These are phyloP conservation scores for Aureobasidium sp. DNA, from an alignment of 2,329 filamentous ascomycete species.

Conservation along the genomic window DNA sequence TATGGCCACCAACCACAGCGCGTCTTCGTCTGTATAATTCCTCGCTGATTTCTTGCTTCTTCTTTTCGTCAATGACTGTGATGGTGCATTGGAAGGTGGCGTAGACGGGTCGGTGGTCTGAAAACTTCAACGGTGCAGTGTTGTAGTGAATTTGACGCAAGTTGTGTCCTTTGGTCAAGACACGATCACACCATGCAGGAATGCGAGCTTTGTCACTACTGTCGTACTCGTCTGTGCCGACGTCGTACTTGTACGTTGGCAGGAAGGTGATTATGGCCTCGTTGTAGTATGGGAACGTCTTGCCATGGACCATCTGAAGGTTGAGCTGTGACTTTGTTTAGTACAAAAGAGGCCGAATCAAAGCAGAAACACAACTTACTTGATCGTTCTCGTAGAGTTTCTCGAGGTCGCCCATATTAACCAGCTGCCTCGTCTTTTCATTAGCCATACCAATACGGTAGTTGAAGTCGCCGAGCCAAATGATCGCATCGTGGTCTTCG, in stretches of 20 bases:
- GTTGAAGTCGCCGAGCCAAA: slow-evolving; percentile 98
- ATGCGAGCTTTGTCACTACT: slow-evolving; percentile 92
- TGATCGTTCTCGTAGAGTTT: slow-evolving; percentile 87
- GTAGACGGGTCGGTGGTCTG: slow-evolving; percentile 93
- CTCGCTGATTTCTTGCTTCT: slow-evolving; percentile 62
- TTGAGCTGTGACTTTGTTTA: slow-evolving; percentile 53
- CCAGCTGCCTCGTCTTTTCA: slow-evolving; percentile 66
- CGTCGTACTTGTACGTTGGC: slow-evolving; percentile 92
- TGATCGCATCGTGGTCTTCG: slow-evolving; percentile 80
- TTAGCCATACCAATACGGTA: slow-evolving; percentile 84
- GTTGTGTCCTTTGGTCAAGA: slow-evolving; percentile 76
- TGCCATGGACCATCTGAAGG: slow-evolving; percentile 87
- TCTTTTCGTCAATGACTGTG: slow-evolving; percentile 65
- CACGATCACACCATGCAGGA: slow-evolving; percentile 93
- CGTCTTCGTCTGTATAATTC: slow-evolving; percentile 64
- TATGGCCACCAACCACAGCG: slow-evolving; percentile 55
- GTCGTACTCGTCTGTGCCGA: slow-evolving; percentile 82
- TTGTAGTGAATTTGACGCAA: slow-evolving; percentile 77
- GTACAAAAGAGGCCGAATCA: neutral
- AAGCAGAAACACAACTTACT: slow-evolving; percentile 16
- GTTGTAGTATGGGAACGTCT: slow-evolving; percentile 84
- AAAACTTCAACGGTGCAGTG: slow-evolving; percentile 74
- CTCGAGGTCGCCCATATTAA: slow-evolving; percentile 64
- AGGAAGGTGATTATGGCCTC: slow-evolving; percentile 81
- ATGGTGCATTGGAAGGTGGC: slow-evolving; percentile 79